phyloP scores from a whole-genome alignment of 2,329 filamentous ascomycete species.

The Incumbomyces delicatus region DNA sequence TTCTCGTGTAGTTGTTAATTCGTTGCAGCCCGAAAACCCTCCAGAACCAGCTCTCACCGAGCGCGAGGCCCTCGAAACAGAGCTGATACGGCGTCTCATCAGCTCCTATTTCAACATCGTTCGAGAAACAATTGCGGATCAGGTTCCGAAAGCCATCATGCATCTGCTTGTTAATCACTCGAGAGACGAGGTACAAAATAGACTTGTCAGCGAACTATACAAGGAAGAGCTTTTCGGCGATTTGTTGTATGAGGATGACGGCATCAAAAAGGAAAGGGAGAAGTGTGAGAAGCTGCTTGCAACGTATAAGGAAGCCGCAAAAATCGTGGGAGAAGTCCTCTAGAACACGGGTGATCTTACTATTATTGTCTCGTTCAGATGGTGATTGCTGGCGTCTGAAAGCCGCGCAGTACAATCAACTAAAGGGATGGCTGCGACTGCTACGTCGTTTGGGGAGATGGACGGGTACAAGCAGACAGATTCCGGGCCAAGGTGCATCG shows the following conservation, averaged over 20 bases:
- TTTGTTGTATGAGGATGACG: constrained; percentile 92
- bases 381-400: not conserved
- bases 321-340: constrained; percentile 94
- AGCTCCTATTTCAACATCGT: constrained; percentile 99
- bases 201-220: constrained; percentile 90
- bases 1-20: constrained; percentile 2
- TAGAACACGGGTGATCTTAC: constrained; percentile 32
- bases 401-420: not conserved
- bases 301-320: constrained; percentile 94
- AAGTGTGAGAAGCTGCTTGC: constrained; percentile 94
- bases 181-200: constrained; percentile 95
- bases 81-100: constrained; percentile 91
- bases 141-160: constrained; percentile 98
- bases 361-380: not conserved
- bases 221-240: constrained; percentile 85
- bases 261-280: constrained; percentile 92
- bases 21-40: constrained; percentile 29
- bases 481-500: too few species aligned
- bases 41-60: constrained; percentile 85
- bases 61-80: constrained; percentile 91
- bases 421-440: too few species aligned
- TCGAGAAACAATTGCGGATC: constrained; percentile 93
- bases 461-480: too few species aligned
- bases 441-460: too few species aligned
- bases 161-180: constrained; percentile 96